Base-by-base conservation (phyloP, 179 eudicot genomes). In the Camellia oleifera region DNA sequence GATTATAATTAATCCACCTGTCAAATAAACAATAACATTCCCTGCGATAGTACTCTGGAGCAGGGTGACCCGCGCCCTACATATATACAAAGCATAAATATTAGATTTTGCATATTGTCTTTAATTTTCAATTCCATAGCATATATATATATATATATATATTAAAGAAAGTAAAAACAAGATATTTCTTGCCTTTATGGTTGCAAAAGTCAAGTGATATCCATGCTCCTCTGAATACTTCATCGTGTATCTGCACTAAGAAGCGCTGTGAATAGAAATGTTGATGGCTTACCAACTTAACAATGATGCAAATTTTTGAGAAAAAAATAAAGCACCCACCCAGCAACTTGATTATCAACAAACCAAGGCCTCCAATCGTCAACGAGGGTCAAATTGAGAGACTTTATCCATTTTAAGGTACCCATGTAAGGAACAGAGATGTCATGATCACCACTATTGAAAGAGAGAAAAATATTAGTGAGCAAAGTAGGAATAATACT, bases 1-100 rank as follows among this genome's bases (percentile, higher is more conserved):
- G 61, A 18, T 52, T 52, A 62, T 79, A 14, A 23, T 62, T 72
- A 65, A 80, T 14, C 82, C 82, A 80, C 4, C 82, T 64, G n/a
- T 80, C 77, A 52, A 80, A 74, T 73, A 80, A 50, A n/a, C 63
- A 5, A 65, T 53, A 74, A 20, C 92, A 85, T 83, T 88, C 90
- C 53, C 20, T 73, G 0, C 92, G 92, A 53, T 84, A 84, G 84
- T 84, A 89, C 82, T 89, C 94, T 58, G 94, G 88, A 17, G 91
- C 92, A 45, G 90, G 81, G 81, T 92, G 92, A 76, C 97, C 94
- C 42, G 84, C 94, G 64, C 97, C 97, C 97, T 48, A 7, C 7
- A 48, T 48, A 32, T 92, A 80, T 13, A 62, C 54, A 76, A 46
- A 17, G 52, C 74, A 54, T 20, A 71, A 44, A 69, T 13, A 67